Percentiles rank a stretch among this genome's conserved stretches.
Conservation (phyloP, 78 protist species). For the Chrysochromulina parva region DNA sequence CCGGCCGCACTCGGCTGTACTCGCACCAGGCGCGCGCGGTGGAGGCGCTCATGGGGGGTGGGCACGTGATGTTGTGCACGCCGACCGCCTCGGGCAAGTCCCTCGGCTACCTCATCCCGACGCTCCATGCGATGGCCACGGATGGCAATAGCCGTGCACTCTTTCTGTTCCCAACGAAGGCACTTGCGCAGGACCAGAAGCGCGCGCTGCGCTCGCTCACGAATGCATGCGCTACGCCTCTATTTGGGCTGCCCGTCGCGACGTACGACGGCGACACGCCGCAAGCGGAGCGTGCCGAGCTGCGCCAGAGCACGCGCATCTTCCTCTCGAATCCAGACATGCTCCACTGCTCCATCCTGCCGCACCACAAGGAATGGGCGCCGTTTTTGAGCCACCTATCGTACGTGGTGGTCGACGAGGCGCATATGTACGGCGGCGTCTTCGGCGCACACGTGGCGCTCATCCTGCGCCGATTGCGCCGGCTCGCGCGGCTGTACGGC, state of each 20-base stretch:
- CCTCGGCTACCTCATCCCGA: neutral
- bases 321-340: conserved; percentile 68
- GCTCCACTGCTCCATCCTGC: conserved; percentile 48
- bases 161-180: conserved; percentile 34
- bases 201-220: conserved; percentile 23
- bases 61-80: neutral
- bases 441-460: conserved; percentile 63
- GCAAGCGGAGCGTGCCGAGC: neutral
- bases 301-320: conserved; percentile 17
- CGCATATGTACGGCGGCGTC: conserved; percentile 53
- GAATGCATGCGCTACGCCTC: neutral
- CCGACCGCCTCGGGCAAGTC: conserved; percentile 22
- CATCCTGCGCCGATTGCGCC: conserved; percentile 55
- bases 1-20: neutral
- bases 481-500: conserved; percentile 18
- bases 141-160: neutral
- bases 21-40: neutral
- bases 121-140: neutral
- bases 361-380: conserved; percentile 31
- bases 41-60: neutral
- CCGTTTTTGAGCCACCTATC: neutral
- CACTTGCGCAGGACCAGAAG: conserved; percentile 65
- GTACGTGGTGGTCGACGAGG: conserved; percentile 57
- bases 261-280: conserved; percentile 52
- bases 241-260: neutral